Conservation (phyloP, 352 stramenopile species). For the Globisporangium nunn region DNA sequence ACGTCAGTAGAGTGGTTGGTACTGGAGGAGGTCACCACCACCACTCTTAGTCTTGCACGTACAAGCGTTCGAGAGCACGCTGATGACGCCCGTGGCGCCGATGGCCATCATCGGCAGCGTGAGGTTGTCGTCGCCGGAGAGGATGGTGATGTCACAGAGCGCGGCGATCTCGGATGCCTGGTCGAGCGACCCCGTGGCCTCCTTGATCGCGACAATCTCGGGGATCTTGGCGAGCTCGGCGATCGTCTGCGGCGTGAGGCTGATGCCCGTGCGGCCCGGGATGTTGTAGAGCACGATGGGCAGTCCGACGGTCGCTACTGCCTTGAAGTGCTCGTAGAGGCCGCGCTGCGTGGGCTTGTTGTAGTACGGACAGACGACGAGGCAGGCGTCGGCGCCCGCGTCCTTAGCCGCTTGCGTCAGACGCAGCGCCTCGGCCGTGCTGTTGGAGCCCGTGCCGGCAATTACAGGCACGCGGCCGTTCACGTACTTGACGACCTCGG, state of each 20-base stretch:
- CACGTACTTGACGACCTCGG: conserved; percentile 79
- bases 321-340: conserved; percentile 93
- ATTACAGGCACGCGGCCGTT: conserved; percentile 90
- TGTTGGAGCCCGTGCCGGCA: conserved; percentile 94
- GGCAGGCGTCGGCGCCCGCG: conserved; percentile 89
- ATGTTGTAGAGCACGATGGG: conserved; percentile 98
- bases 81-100: conserved; percentile 86
- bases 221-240: conserved; percentile 89
- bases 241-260: conserved; percentile 93
- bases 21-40: background rate
- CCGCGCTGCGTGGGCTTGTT: conserved; percentile 97
- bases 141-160: conserved; percentile 88
- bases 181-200: conserved; percentile 93
- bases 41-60: conserved; percentile 11
- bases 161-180: conserved; percentile 85
- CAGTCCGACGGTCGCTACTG: conserved; percentile 78
- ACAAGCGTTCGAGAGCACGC: conserved; percentile 87
- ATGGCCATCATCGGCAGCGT: conserved; percentile 88
- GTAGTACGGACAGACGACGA: conserved; percentile 98
- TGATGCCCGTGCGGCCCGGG: conserved; percentile 93
- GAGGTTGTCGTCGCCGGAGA: conserved; percentile 89
- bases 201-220: conserved; percentile 97
- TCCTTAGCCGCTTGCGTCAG: conserved; percentile 87
- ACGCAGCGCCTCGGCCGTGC: conserved; percentile 79
- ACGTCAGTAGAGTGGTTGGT: background rate